phyloP scores from a whole-genome alignment of 78 protist species.

The Diacronema lutheri region DNA sequence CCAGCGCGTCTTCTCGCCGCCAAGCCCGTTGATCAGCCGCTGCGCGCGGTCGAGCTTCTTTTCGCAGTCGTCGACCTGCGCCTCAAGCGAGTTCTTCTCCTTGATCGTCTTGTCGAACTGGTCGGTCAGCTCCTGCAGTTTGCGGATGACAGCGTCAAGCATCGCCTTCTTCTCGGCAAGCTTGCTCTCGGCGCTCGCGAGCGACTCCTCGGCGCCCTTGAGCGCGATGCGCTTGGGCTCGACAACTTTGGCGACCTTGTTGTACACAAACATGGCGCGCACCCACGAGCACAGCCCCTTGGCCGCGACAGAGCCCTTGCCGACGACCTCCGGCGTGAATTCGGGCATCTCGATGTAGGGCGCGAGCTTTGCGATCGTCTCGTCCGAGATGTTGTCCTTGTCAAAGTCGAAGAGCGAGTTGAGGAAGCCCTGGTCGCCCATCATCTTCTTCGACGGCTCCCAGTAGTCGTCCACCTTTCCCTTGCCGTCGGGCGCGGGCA shows the following conservation, averaged over 20 bases:
- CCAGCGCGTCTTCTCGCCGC: constrained; percentile 66
- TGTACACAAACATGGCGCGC: constrained; percentile 65
- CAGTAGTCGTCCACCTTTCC: constrained; percentile 34
- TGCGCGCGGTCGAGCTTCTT: constrained; percentile 56
- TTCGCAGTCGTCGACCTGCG: constrained; percentile 37
- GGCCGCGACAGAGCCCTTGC: constrained; percentile 30
- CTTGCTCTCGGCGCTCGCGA: not conserved
- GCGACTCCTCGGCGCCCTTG: constrained; percentile 24
- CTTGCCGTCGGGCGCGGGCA: not conserved
- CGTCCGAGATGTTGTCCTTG: constrained; percentile 53
- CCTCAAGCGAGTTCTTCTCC: constrained; percentile 27
- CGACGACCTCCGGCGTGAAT: constrained; percentile 40
- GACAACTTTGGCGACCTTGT: constrained; percentile 44
- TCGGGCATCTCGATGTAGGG: constrained; percentile 42
- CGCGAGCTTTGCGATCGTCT: constrained; percentile 10
- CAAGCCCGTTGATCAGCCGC: constrained; percentile 52
- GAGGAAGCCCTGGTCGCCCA: constrained; percentile 39
- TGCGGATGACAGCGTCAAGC: constrained; percentile 7
- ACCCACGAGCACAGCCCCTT: constrained; percentile 58
- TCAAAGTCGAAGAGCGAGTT: constrained; percentile 43
- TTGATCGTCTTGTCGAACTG: constrained; percentile 1
- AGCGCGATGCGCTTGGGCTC: constrained; percentile 32
- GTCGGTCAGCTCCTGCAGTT: constrained; percentile 1
- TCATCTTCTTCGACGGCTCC: constrained; percentile 44
- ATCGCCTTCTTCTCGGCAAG: constrained; percentile 32